A percentile compares a stretch with the other conserved stretches of the same genome.
These are phyloP conservation scores for Diacronema lutheri DNA, from an alignment of 78 protist genomes.

Conservation along the genomic window DNA sequence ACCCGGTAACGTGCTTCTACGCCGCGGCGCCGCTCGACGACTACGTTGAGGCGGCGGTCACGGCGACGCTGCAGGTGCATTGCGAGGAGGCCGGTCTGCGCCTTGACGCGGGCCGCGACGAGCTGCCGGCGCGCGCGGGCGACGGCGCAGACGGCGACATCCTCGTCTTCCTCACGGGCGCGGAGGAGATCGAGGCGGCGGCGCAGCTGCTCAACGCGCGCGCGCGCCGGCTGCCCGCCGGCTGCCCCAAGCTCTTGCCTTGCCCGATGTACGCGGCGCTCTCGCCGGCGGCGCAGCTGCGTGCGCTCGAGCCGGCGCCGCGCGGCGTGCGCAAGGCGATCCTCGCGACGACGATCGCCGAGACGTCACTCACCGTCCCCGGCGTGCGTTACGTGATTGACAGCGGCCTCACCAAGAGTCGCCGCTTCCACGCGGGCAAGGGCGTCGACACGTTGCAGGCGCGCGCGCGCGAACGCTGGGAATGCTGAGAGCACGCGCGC, in stretches of 20 bases:
- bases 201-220: background rate
- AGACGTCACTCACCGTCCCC: conserved; percentile 63
- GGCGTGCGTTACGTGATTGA: conserved; percentile 61
- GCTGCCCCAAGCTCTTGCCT: background rate
- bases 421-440: background rate
- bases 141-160: conserved; percentile 82
- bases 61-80: conserved; percentile 69
- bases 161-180: conserved; percentile 88
- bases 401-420: conserved; percentile 46
- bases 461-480: too few relatives aligned
- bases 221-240: conserved; percentile 5
- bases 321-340: conserved; percentile 22
- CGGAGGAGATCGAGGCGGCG: conserved; percentile 80
- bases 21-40: background rate
- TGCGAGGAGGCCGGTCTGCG: background rate
- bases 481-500: too few relatives aligned
- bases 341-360: conserved; percentile 61
- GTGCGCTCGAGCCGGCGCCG: conserved; percentile 28
- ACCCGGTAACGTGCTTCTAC: conserved; percentile 19
- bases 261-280: conserved; percentile 70
- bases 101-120: background rate
- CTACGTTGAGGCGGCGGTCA: conserved; percentile 51
- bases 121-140: background rate
- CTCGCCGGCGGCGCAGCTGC: conserved; percentile 54
- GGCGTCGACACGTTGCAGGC: background rate